These are phyloP conservation scores for Microdochium nivale DNA, from an alignment of 2,329 filamentous ascomycete species.

Conservation along the genomic window DNA sequence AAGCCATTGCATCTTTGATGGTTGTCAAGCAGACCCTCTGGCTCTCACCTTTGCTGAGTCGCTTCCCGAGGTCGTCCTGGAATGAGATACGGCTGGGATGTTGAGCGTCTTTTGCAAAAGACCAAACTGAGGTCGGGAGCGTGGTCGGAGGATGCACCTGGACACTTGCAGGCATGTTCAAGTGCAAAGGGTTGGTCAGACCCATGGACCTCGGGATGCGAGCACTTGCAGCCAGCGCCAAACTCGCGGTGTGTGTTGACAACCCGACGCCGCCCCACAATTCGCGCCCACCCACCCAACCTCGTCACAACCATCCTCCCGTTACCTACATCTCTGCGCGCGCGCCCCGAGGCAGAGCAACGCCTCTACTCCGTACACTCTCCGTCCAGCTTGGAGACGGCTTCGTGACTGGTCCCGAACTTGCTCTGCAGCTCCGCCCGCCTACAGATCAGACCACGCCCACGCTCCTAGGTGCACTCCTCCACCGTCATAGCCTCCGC, in stretches of 20 bases:
- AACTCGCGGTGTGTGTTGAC: not conserved
- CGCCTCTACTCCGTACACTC: not conserved
- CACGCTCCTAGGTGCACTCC: not conserved
- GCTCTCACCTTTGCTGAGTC: no score
- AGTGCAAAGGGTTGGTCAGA: no score
- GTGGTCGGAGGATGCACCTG: no score
- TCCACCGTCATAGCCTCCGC: constrained; percentile 33
- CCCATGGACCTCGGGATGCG: no score
- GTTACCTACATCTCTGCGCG: not conserved
- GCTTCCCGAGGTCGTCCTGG: no score
- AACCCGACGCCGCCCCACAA: not conserved
- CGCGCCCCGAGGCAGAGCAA: not conserved
- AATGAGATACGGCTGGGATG: no score
- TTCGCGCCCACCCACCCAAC: not conserved
- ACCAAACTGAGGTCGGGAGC: no score
- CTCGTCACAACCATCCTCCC: not conserved
- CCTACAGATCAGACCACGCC: not conserved
- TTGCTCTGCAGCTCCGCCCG: not conserved
- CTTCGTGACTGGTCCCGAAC: not conserved
- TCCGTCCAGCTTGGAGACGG: not conserved
- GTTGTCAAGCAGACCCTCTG: no score
- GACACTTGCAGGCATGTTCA: no score
- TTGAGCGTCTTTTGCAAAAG: no score
- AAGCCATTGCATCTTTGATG: no score
- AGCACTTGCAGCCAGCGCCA: not conserved